Conservation (phyloP, 345 rosid species). For the Excoecaria cochinchinensis region DNA sequence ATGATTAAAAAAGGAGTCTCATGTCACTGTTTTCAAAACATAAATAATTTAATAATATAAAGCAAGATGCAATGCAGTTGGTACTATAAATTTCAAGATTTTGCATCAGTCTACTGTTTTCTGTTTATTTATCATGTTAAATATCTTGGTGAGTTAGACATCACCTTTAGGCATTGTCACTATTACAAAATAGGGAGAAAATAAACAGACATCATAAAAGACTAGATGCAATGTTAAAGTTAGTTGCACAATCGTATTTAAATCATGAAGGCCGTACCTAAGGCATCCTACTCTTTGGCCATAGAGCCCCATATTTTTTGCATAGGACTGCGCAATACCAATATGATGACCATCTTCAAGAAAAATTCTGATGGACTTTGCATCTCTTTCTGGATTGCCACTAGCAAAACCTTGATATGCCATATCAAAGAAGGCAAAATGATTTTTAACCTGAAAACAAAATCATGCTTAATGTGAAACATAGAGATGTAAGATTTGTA, state of each 20-base stretch:
- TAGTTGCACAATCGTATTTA: not conserved
- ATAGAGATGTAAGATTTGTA: not conserved
- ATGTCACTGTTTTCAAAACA: not conserved
- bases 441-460: conserved; percentile 64
- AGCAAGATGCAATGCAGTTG: not conserved
- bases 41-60: not conserved
- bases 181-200: not conserved
- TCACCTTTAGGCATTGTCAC: not conserved
- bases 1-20: not conserved
- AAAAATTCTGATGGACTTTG: conserved; percentile 90
- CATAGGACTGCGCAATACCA: conserved; percentile 95
- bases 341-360: conserved; percentile 85
- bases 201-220: not conserved
- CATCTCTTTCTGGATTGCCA: conserved; percentile 94
- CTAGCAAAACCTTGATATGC: conserved; percentile 99
- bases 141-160: not conserved
- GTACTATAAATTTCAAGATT: not conserved
- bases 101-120: not conserved
- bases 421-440: conserved; percentile 95
- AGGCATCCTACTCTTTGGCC: conserved; percentile 99
- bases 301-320: conserved; percentile 98
- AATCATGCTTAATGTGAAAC: not conserved
- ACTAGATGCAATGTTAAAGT: not conserved
- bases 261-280: conserved; percentile 47
- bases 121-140: not conserved